phyloP scores from a whole-genome alignment of 2,329 filamentous ascomycete genomes.

The Alternaria sp. region DNA sequence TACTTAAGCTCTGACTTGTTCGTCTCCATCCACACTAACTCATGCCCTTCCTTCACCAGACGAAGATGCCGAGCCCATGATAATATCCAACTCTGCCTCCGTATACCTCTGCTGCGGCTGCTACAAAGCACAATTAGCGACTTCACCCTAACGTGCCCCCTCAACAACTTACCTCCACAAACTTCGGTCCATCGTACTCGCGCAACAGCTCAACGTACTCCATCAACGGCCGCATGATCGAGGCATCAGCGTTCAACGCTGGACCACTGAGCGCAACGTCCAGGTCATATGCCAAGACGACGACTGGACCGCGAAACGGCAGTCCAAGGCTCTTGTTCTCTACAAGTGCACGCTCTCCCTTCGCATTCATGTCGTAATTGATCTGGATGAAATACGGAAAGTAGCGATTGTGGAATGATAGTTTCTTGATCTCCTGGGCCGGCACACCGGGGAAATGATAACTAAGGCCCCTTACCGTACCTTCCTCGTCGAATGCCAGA shows the following conservation, averaged over 20 bases:
- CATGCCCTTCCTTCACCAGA: not conserved
- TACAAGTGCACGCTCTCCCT: not conserved
- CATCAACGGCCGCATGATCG: conserved; percentile 5
- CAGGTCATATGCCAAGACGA: conserved; percentile 13
- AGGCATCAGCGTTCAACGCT: conserved; percentile 14
- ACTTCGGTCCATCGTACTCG: conserved; percentile 17
- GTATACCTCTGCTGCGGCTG: conserved; percentile 20
- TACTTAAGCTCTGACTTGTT: not conserved
- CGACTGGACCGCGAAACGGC: conserved; percentile 12
- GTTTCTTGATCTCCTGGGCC: conserved; percentile 6
- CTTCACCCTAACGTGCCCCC: too few relatives aligned
- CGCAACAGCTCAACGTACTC: conserved; percentile 17
- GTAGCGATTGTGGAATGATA: conserved; percentile 16
- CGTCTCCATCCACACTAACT: not conserved
- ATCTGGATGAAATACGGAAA: conserved; percentile 16
- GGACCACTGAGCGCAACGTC: conserved; percentile 14
- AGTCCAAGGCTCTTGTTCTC: conserved; percentile 5
- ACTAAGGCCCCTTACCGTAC: not conserved
- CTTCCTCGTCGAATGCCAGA: conserved; percentile 2
- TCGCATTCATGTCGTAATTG: conserved; percentile 16
- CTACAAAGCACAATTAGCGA: conserved; percentile 2
- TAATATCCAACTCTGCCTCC: conserved; percentile 3
- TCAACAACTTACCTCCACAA: conserved; percentile 11
- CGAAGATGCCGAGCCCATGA: not conserved
- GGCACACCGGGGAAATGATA: conserved; percentile 5